Evolutionary conservation across 1,284 basidiomycete genomes (phyloP).

Genomic region (Ustilago curta): DNA sequence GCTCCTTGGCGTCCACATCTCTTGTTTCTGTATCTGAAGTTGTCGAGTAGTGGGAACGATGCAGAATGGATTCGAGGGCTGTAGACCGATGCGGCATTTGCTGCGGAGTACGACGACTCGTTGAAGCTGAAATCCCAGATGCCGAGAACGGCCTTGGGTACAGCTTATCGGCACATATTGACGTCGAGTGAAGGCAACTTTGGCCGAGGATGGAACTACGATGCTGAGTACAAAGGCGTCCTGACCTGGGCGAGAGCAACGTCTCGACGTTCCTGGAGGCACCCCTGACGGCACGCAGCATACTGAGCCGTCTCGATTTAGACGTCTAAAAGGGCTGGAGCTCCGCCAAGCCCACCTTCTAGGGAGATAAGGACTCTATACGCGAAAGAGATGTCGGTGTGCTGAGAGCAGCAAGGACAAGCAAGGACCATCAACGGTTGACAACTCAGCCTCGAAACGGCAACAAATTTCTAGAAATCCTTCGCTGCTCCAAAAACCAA

Average conservation of each 20-base stretch:
- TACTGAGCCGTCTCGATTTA: neutral
- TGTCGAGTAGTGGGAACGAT: slow-evolving; percentile 3
- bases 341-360: neutral
- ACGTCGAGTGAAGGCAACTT: neutral
- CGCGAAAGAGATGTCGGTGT: neutral
- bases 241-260: slow-evolving; percentile 4
- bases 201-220: neutral
- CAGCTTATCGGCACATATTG: neutral
- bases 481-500: neutral
- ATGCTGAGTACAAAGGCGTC: neutral
- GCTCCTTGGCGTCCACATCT: neutral
- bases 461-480: slow-evolving; percentile 3
- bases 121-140: neutral
- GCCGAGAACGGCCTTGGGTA: no score
- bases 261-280: slow-evolving; percentile 19
- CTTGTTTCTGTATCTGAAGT: neutral
- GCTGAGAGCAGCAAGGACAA: neutral
- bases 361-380: neutral
- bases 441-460: slow-evolving; percentile 1
- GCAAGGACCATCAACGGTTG: neutral
- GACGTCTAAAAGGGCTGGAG: neutral
- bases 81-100: neutral
- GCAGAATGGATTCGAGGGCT: neutral
- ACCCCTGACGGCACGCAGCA: slow-evolving; percentile 27
- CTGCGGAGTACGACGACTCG: neutral